Percentiles rank a stretch among this genome's conserved stretches.
Evolutionary conservation across 129 eudicot genomes (phyloP).

Genomic region (Escallonia herrerae): DNA sequence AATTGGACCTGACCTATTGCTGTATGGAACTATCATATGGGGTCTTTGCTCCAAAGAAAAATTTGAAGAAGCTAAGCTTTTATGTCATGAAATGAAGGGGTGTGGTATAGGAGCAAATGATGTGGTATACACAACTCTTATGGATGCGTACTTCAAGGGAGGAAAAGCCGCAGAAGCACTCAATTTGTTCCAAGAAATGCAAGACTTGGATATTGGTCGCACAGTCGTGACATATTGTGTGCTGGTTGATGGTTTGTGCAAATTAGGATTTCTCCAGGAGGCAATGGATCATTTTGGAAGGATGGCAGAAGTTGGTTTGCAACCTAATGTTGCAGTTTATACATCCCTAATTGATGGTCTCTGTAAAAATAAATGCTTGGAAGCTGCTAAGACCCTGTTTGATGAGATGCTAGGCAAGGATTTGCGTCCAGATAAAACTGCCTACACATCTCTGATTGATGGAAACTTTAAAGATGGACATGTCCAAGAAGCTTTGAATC

Average conservation of each 20-base stretch:
- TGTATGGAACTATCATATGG: slow-evolving; percentile 64
- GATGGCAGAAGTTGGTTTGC: slow-evolving; percentile 45
- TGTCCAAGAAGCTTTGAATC: slow-evolving; percentile 54
- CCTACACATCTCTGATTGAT: slow-evolving; percentile 70
- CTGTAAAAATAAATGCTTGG: slow-evolving; percentile 49
- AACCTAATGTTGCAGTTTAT: slow-evolving; percentile 58
- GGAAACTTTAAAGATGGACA: slow-evolving; percentile 69
- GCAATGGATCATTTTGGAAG: slow-evolving; percentile 39
- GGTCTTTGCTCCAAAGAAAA: slow-evolving; percentile 58
- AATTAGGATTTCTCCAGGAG: slow-evolving; percentile 51
- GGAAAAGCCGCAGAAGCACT: slow-evolving; percentile 57
- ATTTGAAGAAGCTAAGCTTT: slow-evolving; percentile 55
- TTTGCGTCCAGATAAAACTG: slow-evolving; percentile 51
- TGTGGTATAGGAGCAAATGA: slow-evolving; percentile 34
- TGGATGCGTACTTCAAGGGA: slow-evolving; percentile 62
- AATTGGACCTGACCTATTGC: slow-evolving; percentile 43
- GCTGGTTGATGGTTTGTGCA: slow-evolving; percentile 71
- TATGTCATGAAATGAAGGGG: slow-evolving; percentile 60
- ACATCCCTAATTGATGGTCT: slow-evolving; percentile 74
- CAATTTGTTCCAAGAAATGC: slow-evolving; percentile 58
- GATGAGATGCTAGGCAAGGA: slow-evolving; percentile 64
- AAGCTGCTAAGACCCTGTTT: slow-evolving; percentile 49
- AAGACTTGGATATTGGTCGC: slow-evolving; percentile 38
- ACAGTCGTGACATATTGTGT: slow-evolving; percentile 65
- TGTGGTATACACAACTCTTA: slow-evolving; percentile 65